Percentiles rank a stretch among this genome's conserved stretches.
Conservation (phyloP, 2,329 filamentous ascomycete genomes). For the Trichophyton equinum region DNA sequence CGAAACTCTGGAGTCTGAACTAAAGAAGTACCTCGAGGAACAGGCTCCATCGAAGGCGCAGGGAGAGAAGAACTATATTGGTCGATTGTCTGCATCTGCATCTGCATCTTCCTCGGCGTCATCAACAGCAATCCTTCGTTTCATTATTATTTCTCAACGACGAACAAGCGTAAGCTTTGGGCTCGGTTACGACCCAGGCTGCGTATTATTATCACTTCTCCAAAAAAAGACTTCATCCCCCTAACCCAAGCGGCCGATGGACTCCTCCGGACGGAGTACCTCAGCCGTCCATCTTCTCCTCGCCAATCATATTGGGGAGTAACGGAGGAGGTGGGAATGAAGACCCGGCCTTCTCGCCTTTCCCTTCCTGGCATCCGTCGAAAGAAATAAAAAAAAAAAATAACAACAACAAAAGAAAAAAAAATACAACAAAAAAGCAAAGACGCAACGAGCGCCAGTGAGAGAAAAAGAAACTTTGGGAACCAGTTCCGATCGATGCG, state of each 20-base stretch:
- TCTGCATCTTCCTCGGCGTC: not conserved
- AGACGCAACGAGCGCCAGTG: not conserved
- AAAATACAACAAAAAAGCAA: not conserved
- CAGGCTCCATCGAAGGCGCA: too few species aligned
- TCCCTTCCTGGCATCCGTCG: not conserved
- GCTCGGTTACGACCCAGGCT: not conserved
- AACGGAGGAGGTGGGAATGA: not conserved
- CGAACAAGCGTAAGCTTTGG: not conserved
- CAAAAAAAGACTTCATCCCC: not conserved
- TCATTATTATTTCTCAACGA: not conserved
- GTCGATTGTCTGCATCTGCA: not conserved
- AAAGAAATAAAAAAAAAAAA: not conserved
- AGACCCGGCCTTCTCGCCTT: not conserved
- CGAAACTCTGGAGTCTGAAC: too few species aligned
- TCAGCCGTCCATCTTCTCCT: not conserved
- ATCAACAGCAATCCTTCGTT: not conserved
- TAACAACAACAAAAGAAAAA: not conserved
- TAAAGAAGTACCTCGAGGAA: too few species aligned
- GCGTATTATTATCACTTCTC: not conserved
- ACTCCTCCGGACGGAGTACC: not conserved
- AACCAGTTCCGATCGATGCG: constrained; percentile 5
- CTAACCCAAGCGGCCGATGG: not conserved
- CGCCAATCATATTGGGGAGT: not conserved
- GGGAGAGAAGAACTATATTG: not conserved
- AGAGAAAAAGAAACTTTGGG: constrained; percentile 5